Conservation (phyloP, 768 basidiomycete genomes). For the Podaxis carcinomalis region DNA sequence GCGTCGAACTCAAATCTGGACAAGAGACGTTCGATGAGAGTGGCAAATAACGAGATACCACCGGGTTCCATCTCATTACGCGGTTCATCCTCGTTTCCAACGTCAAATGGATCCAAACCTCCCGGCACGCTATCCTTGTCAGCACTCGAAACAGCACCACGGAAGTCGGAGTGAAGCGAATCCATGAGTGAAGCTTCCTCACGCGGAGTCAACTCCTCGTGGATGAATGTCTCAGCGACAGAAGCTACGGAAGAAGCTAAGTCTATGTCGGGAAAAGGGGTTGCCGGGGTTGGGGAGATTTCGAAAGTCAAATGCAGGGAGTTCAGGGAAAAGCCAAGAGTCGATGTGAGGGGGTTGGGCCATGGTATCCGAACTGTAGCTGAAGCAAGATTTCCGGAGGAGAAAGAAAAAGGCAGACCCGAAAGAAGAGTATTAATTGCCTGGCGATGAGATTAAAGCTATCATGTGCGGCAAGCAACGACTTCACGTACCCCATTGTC, state of each 20-base stretch:
- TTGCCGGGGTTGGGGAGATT: constrained; percentile 26
- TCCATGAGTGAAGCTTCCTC: constrained; percentile 71
- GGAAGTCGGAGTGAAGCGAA: constrained; percentile 52
- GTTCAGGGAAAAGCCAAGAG: constrained; percentile 64
- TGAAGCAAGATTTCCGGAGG: constrained; percentile 68
- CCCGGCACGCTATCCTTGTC: constrained; percentile 59
- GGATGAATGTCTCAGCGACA: constrained; percentile 84
- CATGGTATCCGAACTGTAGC: constrained; percentile 80
- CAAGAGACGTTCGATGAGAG: constrained; percentile 73
- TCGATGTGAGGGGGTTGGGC: constrained; percentile 78
- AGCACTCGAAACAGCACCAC: constrained; percentile 13
- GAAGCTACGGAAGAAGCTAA: constrained; percentile 77
- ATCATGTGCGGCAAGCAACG: constrained; percentile 6
- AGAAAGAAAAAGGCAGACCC: constrained; percentile 62
- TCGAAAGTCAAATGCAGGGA: constrained; percentile 68
- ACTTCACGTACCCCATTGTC: constrained; percentile 58
- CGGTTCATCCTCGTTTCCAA: constrained; percentile 31
- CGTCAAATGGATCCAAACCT: constrained; percentile 53
- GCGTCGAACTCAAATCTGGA: constrained; percentile 78
- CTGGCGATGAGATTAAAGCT: constrained; percentile 32
- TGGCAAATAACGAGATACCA: constrained; percentile 78
- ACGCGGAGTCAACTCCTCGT: constrained; percentile 68
- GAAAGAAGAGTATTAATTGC: constrained; percentile 72
- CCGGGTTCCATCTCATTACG: constrained; percentile 54
- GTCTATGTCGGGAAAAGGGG: constrained; percentile 27